Evolutionary conservation across 371 early-diverging fungal genomes (phyloP), one percentile per base, ranked within the genome.

Genomic region (Mucor velutinosus): DNA sequence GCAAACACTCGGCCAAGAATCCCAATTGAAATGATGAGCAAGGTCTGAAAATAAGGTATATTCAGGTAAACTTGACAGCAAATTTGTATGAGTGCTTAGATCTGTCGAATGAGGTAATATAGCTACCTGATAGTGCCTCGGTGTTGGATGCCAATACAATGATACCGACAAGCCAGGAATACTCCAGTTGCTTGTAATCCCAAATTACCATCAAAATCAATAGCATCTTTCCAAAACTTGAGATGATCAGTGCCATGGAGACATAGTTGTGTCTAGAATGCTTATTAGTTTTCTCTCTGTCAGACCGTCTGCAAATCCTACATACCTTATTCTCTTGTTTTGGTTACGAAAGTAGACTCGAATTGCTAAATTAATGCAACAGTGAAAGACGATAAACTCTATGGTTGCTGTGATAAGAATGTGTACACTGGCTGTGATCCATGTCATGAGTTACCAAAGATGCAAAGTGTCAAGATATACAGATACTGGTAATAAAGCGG

Each of bases 201-300:
- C 98, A 97, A 25, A 97, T 94, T 4, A 95, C 96, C 91, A 97
- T 93, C 51, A 95, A 76, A 15, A 96, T 92, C 59, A 93, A 80
- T 60, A 97, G 79, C 74, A 97, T 87, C 73, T 94, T 96, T 37
- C 93, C 95, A 80, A 97, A 97, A 49, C 91, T 90, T 14, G 95
- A 94, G 32, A 97, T 86, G 27, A 96, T 89, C 56, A 96, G 70
- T 8, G 95, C 92, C 60, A 90, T 92, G 0, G 92, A 83, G 11
- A 95, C 86, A 41, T 86, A 88, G 68, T 87, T 88, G 73, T 84
- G 86, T 51, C 85, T 89, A 49, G 1, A 19, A 57, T 4, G 4
- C 49, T 41, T 4, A 27, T 51, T 51, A 25, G 8, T 17, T 23
- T 35, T 32, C n/a, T 14, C 14, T 23, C 37, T 33, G 10, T n/a